Base-by-base conservation (phyloP, 805 yeast species). In the Candida mattraensis region DNA sequence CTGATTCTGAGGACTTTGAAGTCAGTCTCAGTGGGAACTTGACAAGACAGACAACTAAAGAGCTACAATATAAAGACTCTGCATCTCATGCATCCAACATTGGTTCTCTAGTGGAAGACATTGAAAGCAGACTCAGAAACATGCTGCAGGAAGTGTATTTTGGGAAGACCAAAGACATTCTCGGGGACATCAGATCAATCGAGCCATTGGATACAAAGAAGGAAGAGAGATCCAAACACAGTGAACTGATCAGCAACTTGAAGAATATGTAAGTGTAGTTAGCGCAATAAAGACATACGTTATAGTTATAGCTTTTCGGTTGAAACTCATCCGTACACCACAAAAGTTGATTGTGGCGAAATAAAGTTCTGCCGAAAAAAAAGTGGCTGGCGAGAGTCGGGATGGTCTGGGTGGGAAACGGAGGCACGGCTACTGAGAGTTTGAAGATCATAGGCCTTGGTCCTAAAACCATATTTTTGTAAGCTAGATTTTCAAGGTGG, bases 61-160 rank as follows among this genome's bases (percentile, higher is more conserved):
- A 67, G 2, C 57, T 74, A 34, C 64, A 70, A 9, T 66, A 64
- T 34, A 63, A 61, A 24, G 73, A 75, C 39, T 76, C 72, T 32
- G 61, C 76, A 18, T 72, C 80, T n/a, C 97, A 93, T 57, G 74
- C 91, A 32, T 79, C 88, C 20, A 89, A 89, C 55, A 64, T 91
- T 42, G 99, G 99, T 19, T 68, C 83, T 3, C 60, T 88, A 44
- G 75, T 93, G 10, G 99, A 91, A 62, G 95, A 87, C 43, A 73
- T 86, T 27, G 99, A 91, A 64, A 79, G 83, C 42, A 87, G 83
- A 57, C 68, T 91, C 66, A 76, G 99, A 61, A 86, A 85, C 50
- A 68, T 85, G 67, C 70, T 91, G 45, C 95, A 91, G 60, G 95
- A 87, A 45, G 97, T 91, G 18, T 91, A 91, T 60, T 91, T 91